Evolutionary conservation across 2,329 filamentous ascomycete species (phyloP), one percentile per base, ranked within the genome.

Genomic region (Aspergillus calidoustus): DNA sequence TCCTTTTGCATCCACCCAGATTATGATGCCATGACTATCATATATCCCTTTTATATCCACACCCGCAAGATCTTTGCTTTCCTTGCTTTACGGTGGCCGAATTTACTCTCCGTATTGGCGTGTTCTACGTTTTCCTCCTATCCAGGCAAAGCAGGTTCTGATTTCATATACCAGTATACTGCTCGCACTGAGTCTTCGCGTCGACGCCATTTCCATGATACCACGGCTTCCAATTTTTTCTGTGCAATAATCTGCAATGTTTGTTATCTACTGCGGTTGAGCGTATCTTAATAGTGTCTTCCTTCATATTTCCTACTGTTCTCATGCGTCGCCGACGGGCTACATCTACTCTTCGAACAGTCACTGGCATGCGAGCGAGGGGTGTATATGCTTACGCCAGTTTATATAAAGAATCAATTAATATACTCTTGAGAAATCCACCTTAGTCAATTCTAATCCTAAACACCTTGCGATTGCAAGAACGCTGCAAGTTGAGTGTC

Each of bases 141-240:
- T 31, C 43, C 28, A n/a, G 30, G 30, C 31, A 54, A 47, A 44
- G 30, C 19, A 50, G 53, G 52, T 34, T 38, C 54, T 49, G 60
- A 55, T 44, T 46, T 19, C 46, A 15, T 59, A 50, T 38, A 19
- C 28, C 22, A 44, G 31, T 54, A 41, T 41, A 41, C 34, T 48
- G 31, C 43, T 48, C 47, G n/a, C 19, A 44, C 63, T 59, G 41
- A 59, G 63, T 66, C 15, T 62, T 58, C 28, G 47, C 31, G 60
- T 59, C 31, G 61, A 58, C 68, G 60, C 53, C 62, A 56, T 60
- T 59, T 60, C 55, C 60, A 74, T 74, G 74, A 76, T 76, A 76
- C 73, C 73, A 75, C 66, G 65, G 64, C 64, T 64, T 50, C 41
- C 31, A 59, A 19, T 9, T 49, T 54, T 43, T 28, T n/a, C 49